phyloP scores from a whole-genome alignment of 805 yeast genomes.

The Starmerella apis region DNA sequence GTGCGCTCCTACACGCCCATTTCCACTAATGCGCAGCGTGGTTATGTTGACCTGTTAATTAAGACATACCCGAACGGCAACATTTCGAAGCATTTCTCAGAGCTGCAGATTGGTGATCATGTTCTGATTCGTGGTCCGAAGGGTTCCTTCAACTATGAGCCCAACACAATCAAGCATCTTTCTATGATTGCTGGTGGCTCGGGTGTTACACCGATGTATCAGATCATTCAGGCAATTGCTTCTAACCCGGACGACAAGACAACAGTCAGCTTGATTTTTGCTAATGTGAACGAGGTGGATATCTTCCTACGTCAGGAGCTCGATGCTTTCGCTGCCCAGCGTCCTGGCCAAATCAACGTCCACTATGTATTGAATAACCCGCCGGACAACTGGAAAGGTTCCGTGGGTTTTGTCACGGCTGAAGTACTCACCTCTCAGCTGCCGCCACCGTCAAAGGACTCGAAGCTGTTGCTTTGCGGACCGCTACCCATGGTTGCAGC shows the following conservation, averaged over 20 bases:
- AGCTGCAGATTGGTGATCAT: conserved; percentile 65
- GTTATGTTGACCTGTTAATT: conserved; percentile 74
- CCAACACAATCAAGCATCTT: conserved; percentile 61
- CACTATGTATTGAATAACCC: conserved; percentile 65
- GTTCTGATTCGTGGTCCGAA: conserved; percentile 69
- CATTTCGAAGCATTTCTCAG: conserved; percentile 63
- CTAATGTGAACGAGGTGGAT: conserved; percentile 70
- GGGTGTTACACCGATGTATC: conserved; percentile 84
- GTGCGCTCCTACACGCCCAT: conserved; percentile 86
- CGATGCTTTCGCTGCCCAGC: conserved; percentile 46
- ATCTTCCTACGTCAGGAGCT: conserved; percentile 72
- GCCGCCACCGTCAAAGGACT: conserved; percentile 50
- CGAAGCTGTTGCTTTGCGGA: conserved; percentile 77
- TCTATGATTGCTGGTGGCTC: conserved; percentile 97
- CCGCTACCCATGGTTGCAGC: conserved; percentile 89
- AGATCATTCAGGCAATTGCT: conserved; percentile 72
- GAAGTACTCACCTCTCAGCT: conserved; percentile 55
- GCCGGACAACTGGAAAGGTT: conserved; percentile 65
- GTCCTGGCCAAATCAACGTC: conserved; percentile 41
- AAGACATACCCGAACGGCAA: conserved; percentile 78
- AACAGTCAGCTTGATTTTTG: conserved; percentile 62
- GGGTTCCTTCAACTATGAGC: conserved; percentile 73
- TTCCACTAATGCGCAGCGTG: conserved; percentile 56
- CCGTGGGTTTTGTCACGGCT: conserved; percentile 67
- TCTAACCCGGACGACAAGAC: conserved; percentile 70